Conservation (phyloP, 495 filamentous ascomycete species). For the Aspergillus nidulans region DNA sequence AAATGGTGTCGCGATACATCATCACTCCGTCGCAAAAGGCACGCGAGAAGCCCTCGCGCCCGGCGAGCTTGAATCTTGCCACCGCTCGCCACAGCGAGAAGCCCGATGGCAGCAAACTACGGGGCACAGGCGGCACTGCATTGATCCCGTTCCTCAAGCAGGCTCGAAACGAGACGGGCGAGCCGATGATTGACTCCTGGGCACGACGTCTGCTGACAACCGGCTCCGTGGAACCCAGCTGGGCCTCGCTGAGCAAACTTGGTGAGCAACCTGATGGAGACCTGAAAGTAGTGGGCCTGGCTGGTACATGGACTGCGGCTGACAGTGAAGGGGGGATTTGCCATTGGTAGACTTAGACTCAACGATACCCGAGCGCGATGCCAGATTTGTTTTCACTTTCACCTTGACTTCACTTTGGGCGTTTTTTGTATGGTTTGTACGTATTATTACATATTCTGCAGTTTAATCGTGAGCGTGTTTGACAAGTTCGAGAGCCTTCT, state of each 20-base stretch:
- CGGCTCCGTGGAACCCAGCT: slow-evolving; percentile 33
- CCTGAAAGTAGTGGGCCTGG: slow-evolving; percentile 70
- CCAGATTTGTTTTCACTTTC: not conserved
- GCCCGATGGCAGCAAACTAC: slow-evolving; percentile 55
- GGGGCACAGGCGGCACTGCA: slow-evolving; percentile 87
- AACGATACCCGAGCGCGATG: not conserved
- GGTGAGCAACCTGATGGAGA: slow-evolving; percentile 59
- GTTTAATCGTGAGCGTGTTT: not conserved
- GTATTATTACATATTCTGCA: not conserved
- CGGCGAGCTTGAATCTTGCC: slow-evolving; percentile 61
- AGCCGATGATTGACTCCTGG: slow-evolving; percentile 85
- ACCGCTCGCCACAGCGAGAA: slow-evolving; percentile 49
- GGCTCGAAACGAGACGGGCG: slow-evolving; percentile 90
- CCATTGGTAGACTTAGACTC: slow-evolving; percentile 42
- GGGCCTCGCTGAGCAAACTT: slow-evolving; percentile 58
- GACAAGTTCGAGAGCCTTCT: not conserved
- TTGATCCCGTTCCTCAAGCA: slow-evolving; percentile 94
- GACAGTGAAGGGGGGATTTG: slow-evolving; percentile 77
- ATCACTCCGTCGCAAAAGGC: slow-evolving; percentile 61
- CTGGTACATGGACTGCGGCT: slow-evolving; percentile 80
- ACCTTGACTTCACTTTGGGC: not conserved
- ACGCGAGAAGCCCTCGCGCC: slow-evolving; percentile 39
- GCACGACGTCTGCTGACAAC: slow-evolving; percentile 67
- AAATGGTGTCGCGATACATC: slow-evolving; percentile 95
- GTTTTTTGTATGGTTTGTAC: not conserved